These are phyloP conservation scores for Sugiyamaella grinbergsii DNA, from an alignment of 1,139 yeast species.

Conservation along the genomic window DNA sequence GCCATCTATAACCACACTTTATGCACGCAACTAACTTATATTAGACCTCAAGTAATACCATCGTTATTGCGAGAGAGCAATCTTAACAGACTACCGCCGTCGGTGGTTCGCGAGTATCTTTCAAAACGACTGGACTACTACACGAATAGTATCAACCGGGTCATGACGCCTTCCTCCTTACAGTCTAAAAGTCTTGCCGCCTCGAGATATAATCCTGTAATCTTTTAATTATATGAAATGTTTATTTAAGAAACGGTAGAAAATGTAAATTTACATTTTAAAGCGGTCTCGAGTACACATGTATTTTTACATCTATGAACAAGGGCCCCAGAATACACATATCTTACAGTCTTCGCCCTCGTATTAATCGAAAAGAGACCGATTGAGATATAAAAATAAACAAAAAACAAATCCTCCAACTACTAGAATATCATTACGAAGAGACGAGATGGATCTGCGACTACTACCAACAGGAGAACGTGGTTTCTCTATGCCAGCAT, in stretches of 20 bases:
- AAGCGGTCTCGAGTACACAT: too few relatives aligned
- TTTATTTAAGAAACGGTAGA: too few relatives aligned
- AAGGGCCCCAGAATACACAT: too few relatives aligned
- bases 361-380: constrained; percentile 14
- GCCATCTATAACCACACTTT: constrained; percentile 30
- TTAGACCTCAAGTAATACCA: constrained; percentile 60
- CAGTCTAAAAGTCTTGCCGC: constrained; percentile 11
- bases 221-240: constrained; percentile 14
- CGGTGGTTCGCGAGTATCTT: constrained; percentile 66
- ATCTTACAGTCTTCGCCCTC: too few relatives aligned
- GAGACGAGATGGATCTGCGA: constrained; percentile 5
- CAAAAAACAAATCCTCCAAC: constrained; percentile 2
- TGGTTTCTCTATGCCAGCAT: constrained; percentile 5
- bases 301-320: too few relatives aligned
- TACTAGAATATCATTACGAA: constrained; percentile 10
- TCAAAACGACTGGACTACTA: constrained; percentile 68
- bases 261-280: too few relatives aligned
- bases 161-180: constrained; percentile 32
- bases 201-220: constrained; percentile 19
- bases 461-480: neutral
- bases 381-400: constrained; percentile 17
- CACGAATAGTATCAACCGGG: constrained; percentile 55
- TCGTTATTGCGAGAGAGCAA: constrained; percentile 85
- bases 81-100: constrained; percentile 67
- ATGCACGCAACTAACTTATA: neutral